These are phyloP conservation scores for Alternaria triticina DNA, from an alignment of 2,329 filamentous ascomycete species.

Conservation along the genomic window DNA sequence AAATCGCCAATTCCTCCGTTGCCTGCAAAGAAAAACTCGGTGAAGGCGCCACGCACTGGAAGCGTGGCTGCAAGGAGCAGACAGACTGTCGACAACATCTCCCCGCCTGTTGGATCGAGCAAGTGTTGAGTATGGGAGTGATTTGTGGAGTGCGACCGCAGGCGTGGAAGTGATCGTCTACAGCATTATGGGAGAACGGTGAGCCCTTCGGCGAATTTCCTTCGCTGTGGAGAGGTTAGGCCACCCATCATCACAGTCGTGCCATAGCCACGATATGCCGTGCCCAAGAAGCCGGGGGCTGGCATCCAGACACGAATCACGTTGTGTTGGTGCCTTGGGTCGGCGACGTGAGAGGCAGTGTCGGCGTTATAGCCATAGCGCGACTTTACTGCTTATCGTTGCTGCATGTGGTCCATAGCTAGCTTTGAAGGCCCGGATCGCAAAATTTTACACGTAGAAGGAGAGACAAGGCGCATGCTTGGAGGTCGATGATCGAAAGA, in stretches of 20 bases:
- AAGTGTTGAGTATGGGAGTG: background rate
- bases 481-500: background rate
- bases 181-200: background rate
- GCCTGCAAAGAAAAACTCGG: constrained; percentile 22
- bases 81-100: background rate
- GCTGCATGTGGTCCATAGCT: background rate
- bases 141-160: background rate
- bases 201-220: background rate
- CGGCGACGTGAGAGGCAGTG: constrained; percentile 2
- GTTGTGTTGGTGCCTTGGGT: background rate
- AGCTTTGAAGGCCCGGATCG: background rate
- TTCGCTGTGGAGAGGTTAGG: background rate
- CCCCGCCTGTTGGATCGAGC: background rate
- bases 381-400: background rate
- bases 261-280: background rate
- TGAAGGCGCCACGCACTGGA: constrained; percentile 11
- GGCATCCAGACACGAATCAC: background rate
- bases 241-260: background rate
- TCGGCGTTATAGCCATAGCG: background rate
- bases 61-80: background rate
- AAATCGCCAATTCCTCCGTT: background rate
- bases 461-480: background rate
- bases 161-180: background rate
- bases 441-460: background rate
- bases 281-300: background rate